Conservation (phyloP, 116 monocot genomes). For the Thalassia testudinum region DNA sequence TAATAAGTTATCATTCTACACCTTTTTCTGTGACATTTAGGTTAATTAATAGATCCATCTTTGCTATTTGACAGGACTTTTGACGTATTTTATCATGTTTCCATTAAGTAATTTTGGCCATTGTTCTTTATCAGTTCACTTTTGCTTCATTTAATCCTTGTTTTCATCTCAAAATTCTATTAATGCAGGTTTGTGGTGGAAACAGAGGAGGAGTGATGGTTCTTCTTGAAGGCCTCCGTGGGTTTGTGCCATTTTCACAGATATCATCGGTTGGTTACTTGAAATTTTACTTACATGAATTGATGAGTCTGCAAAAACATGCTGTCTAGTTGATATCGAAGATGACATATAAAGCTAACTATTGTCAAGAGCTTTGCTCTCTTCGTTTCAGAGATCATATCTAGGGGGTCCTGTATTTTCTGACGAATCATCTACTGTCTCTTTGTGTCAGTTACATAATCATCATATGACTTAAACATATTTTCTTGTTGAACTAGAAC, state of each 20-base stretch:
- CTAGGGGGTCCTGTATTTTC: too few relatives aligned
- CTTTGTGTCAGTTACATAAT: too few relatives aligned
- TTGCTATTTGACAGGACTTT: too few relatives aligned
- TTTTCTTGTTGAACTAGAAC: conserved; percentile 35
- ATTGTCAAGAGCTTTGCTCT: neutral
- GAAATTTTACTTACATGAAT: neutral
- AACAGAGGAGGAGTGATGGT: conserved; percentile 91
- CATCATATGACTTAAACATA: neutral
- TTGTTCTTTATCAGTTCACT: too few relatives aligned
- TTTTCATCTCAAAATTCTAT: neutral
- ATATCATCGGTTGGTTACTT: conserved; percentile 61
- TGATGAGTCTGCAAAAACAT: neutral
- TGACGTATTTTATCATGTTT: too few relatives aligned
- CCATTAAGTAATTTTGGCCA: too few relatives aligned
- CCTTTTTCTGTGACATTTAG: too few relatives aligned
- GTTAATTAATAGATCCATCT: too few relatives aligned
- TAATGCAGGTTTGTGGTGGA: conserved; percentile 60
- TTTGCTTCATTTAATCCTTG: neutral
- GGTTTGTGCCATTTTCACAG: conserved; percentile 95
- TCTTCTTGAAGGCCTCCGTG: conserved; percentile 79
- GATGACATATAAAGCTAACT: neutral
- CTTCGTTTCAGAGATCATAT: neutral
- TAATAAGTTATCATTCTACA: too few relatives aligned
- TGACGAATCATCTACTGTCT: too few relatives aligned
- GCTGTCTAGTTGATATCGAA: neutral